phyloP scores from a whole-genome alignment of 257 asterid species.

The Marsdenia floribunda region DNA sequence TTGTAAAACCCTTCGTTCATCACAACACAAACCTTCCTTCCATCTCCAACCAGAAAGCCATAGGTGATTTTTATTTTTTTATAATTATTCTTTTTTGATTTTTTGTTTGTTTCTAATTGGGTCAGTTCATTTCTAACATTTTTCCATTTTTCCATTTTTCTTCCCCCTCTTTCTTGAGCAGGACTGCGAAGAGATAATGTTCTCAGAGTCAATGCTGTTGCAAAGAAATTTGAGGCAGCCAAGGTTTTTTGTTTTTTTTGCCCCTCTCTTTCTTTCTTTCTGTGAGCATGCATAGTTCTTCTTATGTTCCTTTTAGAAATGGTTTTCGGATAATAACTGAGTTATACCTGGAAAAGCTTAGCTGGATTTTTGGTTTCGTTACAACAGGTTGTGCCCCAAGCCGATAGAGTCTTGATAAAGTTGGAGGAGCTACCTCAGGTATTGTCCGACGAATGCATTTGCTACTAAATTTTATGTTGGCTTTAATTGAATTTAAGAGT shows the following conservation, averaged over 20 bases:
- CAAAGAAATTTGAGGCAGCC: slow-evolving; percentile 62
- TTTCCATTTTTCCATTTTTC: background rate
- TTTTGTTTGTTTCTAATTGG: slow-evolving; percentile 10
- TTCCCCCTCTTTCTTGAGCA: slow-evolving; percentile 11
- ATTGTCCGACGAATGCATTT: slow-evolving; percentile 5
- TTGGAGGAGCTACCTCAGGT: slow-evolving; percentile 75
- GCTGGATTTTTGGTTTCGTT: slow-evolving; percentile 13
- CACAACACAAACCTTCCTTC: slow-evolving; percentile 31
- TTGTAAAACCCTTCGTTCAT: slow-evolving; percentile 43
- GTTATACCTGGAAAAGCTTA: background rate
- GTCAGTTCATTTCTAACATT: slow-evolving; percentile 2
- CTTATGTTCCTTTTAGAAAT: background rate
- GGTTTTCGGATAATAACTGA: background rate
- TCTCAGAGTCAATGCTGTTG: slow-evolving; percentile 59
- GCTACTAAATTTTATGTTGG: background rate
- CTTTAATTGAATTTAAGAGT: too few relatives aligned
- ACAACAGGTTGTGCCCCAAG: slow-evolving; percentile 79
- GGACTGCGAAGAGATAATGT: slow-evolving; percentile 34
- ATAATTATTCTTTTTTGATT: background rate
- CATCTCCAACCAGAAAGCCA: slow-evolving; percentile 25
- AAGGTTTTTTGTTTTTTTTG: slow-evolving; percentile 39
- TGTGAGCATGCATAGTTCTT: background rate
- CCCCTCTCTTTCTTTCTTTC: background rate
- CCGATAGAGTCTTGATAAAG: slow-evolving; percentile 81
- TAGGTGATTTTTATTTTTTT: slow-evolving; percentile 21